Evolutionary conservation across 1,284 basidiomycete species (phyloP).

Genomic region (Pseudozyma sp.): DNA sequence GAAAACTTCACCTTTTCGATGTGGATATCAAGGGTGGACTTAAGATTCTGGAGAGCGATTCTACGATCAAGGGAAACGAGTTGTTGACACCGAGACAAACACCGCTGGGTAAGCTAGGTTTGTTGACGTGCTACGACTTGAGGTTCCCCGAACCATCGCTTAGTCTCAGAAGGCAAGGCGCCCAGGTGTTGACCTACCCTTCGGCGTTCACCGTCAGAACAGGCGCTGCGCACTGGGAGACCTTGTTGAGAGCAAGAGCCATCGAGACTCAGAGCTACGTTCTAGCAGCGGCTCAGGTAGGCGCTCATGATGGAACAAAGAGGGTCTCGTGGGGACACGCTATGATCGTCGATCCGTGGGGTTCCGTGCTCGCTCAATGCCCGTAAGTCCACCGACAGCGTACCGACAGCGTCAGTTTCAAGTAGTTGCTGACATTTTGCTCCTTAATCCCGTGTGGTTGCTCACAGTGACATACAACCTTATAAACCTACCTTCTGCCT

Average conservation of each 20-base stretch:
- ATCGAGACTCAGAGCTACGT: constrained; percentile 70
- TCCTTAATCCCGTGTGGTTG: too few species aligned
- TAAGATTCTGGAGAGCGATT: constrained; percentile 65
- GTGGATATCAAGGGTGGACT: constrained; percentile 70
- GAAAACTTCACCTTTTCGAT: constrained; percentile 73
- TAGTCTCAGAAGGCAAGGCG: constrained; percentile 70
- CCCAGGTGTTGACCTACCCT: constrained; percentile 72
- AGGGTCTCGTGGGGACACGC: constrained; percentile 67
- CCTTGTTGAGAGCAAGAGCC: constrained; percentile 67
- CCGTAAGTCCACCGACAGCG: constrained; percentile 21
- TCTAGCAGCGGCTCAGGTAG: constrained; percentile 69
- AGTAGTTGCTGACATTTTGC: too few species aligned
- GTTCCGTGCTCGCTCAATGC: constrained; percentile 63
- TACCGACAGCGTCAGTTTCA: too few species aligned
- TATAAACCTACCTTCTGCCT: constrained; percentile 62
- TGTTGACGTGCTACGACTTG: constrained; percentile 74
- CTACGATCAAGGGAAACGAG: constrained; percentile 68
- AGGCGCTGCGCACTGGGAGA: constrained; percentile 68
- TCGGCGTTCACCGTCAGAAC: constrained; percentile 72
- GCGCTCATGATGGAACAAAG: constrained; percentile 60
- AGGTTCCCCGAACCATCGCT: constrained; percentile 72
- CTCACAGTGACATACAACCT: constrained; percentile 57
- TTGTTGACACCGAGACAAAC: constrained; percentile 67
- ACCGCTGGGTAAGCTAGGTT: constrained; percentile 68
- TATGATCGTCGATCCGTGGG: constrained; percentile 68